Evolutionary conservation across 805 yeast genomes (phyloP).

Genomic region (Teunomyces barrocoloradensis): DNA sequence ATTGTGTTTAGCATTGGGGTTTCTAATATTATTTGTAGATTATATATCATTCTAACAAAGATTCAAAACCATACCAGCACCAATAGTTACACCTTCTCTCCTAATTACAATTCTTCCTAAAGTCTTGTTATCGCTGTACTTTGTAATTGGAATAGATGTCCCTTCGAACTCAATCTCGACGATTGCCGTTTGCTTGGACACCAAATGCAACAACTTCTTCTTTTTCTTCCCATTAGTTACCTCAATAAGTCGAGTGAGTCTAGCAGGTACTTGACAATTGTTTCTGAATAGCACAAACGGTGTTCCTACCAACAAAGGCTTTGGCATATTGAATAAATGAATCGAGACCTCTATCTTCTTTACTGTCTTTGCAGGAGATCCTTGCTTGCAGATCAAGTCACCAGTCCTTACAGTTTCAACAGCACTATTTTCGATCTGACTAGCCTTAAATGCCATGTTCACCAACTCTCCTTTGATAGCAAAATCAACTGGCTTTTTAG

Average conservation of each 20-base stretch:
- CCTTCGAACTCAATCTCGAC: constrained; percentile 54
- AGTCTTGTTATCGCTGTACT: constrained; percentile 44
- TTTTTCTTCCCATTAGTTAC: constrained; percentile 19
- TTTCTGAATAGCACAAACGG: constrained; percentile 77
- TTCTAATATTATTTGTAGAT: constrained; percentile 55
- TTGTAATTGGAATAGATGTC: constrained; percentile 51
- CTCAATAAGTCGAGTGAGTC: constrained; percentile 46
- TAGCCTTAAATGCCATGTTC: constrained; percentile 45
- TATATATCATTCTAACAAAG: constrained; percentile 28
- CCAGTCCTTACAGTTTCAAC: constrained; percentile 62
- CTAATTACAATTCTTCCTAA: constrained; percentile 70
- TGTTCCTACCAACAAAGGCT: constrained; percentile 79
- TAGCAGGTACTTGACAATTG: constrained; percentile 68
- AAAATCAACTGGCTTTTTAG: constrained; percentile 46
- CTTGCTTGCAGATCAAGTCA: constrained; percentile 41
- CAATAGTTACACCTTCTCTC: constrained; percentile 66
- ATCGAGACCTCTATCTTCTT: constrained; percentile 27
- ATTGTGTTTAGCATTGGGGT: constrained; percentile 54
- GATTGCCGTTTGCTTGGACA: constrained; percentile 56
- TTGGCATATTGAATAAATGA: constrained; percentile 42
- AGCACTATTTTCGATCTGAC: constrained; percentile 48
- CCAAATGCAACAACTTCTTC: constrained; percentile 47
- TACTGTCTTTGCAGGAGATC: constrained; percentile 24
- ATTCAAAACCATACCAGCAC: constrained; percentile 52
- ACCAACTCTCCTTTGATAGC: constrained; percentile 60